Evolutionary conservation across 2,329 filamentous ascomycete species (phyloP).

Genomic region (Aspergillus pseudoterreus): DNA sequence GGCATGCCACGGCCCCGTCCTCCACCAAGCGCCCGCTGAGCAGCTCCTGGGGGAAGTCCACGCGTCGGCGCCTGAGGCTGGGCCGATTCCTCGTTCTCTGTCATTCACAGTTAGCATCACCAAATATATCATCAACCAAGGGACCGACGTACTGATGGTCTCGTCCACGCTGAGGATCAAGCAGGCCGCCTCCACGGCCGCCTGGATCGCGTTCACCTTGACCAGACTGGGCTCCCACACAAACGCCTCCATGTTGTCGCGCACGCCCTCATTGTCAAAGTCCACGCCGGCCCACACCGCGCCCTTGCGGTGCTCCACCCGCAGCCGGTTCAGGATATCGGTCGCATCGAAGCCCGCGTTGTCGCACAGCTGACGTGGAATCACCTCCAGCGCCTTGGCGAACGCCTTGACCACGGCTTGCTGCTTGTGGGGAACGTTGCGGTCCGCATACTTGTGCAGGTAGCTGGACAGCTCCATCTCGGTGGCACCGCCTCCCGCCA

Average conservation of each 20-base stretch:
- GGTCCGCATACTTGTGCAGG: slow-evolving; percentile 87
- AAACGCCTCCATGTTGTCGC: slow-evolving; percentile 91
- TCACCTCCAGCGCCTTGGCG: slow-evolving; percentile 93
- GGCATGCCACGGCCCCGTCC: slow-evolving; percentile 90
- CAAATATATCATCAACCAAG: background rate
- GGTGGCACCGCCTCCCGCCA: slow-evolving; percentile 87
- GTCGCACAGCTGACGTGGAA: slow-evolving; percentile 94
- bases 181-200: slow-evolving; percentile 91
- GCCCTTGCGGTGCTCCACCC: slow-evolving; percentile 93
- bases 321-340: slow-evolving; percentile 92
- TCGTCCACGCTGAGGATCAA: slow-evolving; percentile 95
- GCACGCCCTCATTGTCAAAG: slow-evolving; percentile 85
- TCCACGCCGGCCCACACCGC: slow-evolving; percentile 94
- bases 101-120: slow-evolving; percentile 15
- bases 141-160: slow-evolving; percentile 69
- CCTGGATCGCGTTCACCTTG: slow-evolving; percentile 96
- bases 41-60: slow-evolving; percentile 73
- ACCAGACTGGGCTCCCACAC: slow-evolving; percentile 97
- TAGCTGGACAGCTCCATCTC: slow-evolving; percentile 98
- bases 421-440: slow-evolving; percentile 90
- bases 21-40: slow-evolving; percentile 80
- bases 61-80: slow-evolving; percentile 75
- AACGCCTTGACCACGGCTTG: slow-evolving; percentile 97
- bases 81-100: slow-evolving; percentile 86
- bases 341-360: slow-evolving; percentile 98